Percentiles rank a stretch among this genome's conserved stretches.
Evolutionary conservation across 345 rosid species (phyloP).

Genomic region (Eucalyptus marginata): DNA sequence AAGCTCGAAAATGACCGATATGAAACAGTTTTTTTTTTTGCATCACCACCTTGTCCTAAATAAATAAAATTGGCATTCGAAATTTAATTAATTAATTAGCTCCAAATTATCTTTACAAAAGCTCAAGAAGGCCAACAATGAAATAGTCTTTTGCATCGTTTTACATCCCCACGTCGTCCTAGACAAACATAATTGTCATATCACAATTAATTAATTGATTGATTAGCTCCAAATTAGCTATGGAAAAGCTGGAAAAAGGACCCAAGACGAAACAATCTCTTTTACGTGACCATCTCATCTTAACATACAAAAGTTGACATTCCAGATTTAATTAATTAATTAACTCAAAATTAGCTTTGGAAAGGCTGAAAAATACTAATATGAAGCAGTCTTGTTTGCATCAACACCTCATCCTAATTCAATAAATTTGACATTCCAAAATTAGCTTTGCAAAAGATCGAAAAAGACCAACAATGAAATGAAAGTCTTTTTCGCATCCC

Average conservation of each 20-base stretch:
- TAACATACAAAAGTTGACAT: too few species aligned
- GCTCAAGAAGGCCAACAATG: accelerated
- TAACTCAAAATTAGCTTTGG: background rate
- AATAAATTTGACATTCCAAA: background rate
- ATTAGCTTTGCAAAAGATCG: background rate
- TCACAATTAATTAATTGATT: background rate
- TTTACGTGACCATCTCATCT: background rate
- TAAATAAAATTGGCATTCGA: background rate
- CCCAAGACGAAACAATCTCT: background rate
- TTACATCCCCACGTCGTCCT: background rate
- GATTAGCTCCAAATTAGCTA: background rate
- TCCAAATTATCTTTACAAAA: background rate
- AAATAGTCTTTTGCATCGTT: background rate
- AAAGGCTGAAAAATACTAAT: background rate
- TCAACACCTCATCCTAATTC: background rate
- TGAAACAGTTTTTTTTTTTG: background rate
- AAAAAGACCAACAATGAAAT: background rate
- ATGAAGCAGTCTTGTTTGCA: background rate
- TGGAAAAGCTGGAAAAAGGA: background rate
- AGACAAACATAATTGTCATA: background rate
- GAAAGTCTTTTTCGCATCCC: background rate
- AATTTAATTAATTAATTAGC: background rate
- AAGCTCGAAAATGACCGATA: background rate
- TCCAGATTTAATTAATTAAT: background rate
- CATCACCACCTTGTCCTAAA: background rate